A percentile compares a stretch with the other conserved stretches of the same genome.
Evolutionary conservation across 768 basidiomycete species (phyloP).

Genomic region (Inosperma sp.): DNA sequence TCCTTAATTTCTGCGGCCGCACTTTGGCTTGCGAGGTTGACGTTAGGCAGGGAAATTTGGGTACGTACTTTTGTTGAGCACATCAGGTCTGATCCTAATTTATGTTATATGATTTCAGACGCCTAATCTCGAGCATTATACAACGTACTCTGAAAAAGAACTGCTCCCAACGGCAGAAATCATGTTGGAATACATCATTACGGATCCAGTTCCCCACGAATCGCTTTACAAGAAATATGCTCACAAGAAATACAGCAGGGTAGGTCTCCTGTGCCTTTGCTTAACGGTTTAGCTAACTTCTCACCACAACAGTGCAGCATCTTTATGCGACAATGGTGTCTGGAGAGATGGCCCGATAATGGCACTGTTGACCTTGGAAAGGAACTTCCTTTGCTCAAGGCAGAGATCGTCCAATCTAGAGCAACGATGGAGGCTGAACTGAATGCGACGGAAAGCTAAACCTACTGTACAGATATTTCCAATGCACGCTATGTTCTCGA

Average conservation of each 20-base stretch:
- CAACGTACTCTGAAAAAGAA: constrained; percentile 75
- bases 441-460: too few species aligned
- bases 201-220: constrained; percentile 61
- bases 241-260: constrained; percentile 79
- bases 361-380: constrained; percentile 48
- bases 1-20: constrained; percentile 79
- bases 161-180: constrained; percentile 76
- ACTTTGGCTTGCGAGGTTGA: constrained; percentile 79
- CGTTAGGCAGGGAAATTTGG: constrained; percentile 80
- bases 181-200: constrained; percentile 83
- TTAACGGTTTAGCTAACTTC: not conserved
- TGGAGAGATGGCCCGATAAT: constrained; percentile 63
- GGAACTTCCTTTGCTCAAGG: constrained; percentile 54
- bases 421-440: not conserved
- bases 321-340: constrained; percentile 75
- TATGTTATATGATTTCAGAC: constrained; percentile 44
- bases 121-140: constrained; percentile 82
- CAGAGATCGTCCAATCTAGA: constrained; percentile 33
- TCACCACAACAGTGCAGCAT: constrained; percentile 54
- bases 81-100: not conserved
- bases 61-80: constrained; percentile 35
- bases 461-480: too few species aligned
- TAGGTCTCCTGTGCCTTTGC: constrained; percentile 27
- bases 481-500: too few species aligned
- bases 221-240: constrained; percentile 89